Conservation (phyloP, 2,329 filamentous ascomycete species). For the Fusarium ramigenum region DNA sequence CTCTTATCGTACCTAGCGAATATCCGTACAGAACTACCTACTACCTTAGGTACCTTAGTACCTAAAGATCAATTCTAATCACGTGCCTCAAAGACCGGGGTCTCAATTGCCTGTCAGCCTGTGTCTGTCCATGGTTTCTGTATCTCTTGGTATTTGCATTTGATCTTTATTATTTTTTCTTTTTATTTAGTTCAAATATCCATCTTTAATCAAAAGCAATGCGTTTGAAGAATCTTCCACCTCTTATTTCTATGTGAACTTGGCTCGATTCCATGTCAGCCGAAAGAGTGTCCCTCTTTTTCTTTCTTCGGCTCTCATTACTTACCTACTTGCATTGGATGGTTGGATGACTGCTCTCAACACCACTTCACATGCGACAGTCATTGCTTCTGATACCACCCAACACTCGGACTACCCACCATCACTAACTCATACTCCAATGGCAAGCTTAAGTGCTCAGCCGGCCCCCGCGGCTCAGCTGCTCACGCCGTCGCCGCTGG, state of each 20-base stretch:
- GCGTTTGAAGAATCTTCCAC: neutral
- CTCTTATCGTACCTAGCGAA: neutral
- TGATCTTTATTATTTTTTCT: neutral
- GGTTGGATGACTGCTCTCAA: constrained; percentile 12
- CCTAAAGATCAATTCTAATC: neutral
- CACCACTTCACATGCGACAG: constrained; percentile 20
- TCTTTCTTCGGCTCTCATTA: neutral
- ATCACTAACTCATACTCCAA: constrained; percentile 14
- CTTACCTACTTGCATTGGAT: neutral
- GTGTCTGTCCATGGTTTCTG: neutral
- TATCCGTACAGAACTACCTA: neutral
- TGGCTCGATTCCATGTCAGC: neutral
- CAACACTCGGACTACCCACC: constrained; percentile 11
- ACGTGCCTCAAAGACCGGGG: neutral
- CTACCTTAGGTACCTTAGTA: too few species aligned
- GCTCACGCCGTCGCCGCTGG: neutral
- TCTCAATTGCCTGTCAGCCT: neutral
- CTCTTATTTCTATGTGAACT: neutral
- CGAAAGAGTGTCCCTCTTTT: neutral
- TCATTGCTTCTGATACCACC: constrained; percentile 9
- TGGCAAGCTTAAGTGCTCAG: constrained; percentile 8
- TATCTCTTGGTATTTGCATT: neutral
- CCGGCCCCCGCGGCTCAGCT: constrained; percentile 23
- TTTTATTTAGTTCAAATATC: too few species aligned
- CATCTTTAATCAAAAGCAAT: too few species aligned